Conservation (phyloP, 2,329 filamentous ascomycete species). For the Fusarium pseudograminearum region DNA sequence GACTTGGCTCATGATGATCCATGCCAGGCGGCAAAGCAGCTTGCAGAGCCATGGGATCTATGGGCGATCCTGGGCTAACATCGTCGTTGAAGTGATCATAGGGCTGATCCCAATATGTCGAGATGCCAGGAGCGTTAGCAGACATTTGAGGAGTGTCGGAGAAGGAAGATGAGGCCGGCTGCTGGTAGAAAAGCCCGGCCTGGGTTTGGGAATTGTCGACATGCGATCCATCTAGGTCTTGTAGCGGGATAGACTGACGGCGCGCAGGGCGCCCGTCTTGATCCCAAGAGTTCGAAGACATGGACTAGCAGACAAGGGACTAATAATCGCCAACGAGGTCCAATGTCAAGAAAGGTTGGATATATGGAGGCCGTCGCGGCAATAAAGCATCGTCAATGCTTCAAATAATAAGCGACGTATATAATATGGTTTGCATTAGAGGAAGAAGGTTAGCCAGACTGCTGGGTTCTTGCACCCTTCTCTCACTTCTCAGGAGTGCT, state of each 20-base stretch:
- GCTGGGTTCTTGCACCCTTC: conserved; percentile 20
- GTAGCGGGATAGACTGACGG: conserved; percentile 74
- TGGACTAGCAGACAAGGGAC: conserved; percentile 39
- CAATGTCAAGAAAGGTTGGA: conserved; percentile 37
- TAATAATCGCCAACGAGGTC: conserved; percentile 41
- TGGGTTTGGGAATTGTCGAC: conserved; percentile 25
- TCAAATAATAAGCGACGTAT: conserved; percentile 17
- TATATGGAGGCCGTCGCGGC: conserved; percentile 14
- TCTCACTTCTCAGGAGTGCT: conserved; percentile 42
- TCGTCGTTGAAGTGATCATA: conserved; percentile 56
- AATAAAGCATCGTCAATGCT: conserved; percentile 41
- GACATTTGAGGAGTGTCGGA: conserved; percentile 35
- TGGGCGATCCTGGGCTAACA: conserved; percentile 60
- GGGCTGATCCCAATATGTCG: conserved; percentile 66
- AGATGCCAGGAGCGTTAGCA: conserved; percentile 58
- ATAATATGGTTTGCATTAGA: conserved; percentile 24
- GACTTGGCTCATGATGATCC: conserved; percentile 46
- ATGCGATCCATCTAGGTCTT: conserved; percentile 62
- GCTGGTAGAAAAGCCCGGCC: conserved; percentile 22
- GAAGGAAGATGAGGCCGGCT: conserved; percentile 18
- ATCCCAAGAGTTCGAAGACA: conserved; percentile 49
- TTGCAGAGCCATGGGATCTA: conserved; percentile 66
- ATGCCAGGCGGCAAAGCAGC: conserved; percentile 67
- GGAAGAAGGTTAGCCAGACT: conserved; percentile 31
- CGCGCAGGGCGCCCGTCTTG: conserved; percentile 45